These are phyloP conservation scores for Zygotorulaspora mrakii DNA, from an alignment of 1,139 yeast genomes.

Conservation along the genomic window DNA sequence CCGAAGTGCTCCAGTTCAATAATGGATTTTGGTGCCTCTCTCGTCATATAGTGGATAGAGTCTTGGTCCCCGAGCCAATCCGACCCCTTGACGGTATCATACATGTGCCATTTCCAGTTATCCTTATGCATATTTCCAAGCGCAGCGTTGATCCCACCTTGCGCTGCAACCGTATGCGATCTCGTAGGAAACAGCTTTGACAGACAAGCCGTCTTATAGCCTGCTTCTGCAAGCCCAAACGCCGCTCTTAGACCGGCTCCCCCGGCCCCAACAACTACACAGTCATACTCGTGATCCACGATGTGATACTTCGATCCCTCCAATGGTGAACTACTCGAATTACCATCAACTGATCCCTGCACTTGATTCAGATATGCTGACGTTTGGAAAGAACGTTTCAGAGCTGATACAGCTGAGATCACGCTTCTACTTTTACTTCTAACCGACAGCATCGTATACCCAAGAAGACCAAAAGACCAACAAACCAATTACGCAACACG, in stretches of 20 bases:
- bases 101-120: conserved; percentile 99
- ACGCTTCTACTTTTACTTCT: neutral
- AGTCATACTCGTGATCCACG: conserved; percentile 95
- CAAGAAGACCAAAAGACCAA: no score
- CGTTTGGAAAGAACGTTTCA: conserved; percentile 13
- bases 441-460: neutral
- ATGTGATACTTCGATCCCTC: conserved; percentile 72
- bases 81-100: conserved; percentile 98
- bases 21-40: conserved; percentile 94
- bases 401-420: conserved; percentile 6
- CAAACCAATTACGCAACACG: neutral
- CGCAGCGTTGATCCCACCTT: conserved; percentile 99
- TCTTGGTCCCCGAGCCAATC: conserved; percentile 99
- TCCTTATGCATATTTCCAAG: conserved; percentile 93
- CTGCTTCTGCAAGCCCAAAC: conserved; percentile 94
- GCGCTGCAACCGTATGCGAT: conserved; percentile 98
- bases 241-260: conserved; percentile 99
- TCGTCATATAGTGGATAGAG: conserved; percentile 98
- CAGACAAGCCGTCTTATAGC: conserved; percentile 95
- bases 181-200: conserved; percentile 97
- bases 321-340: conserved; percentile 15
- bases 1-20: conserved; percentile 97
- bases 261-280: conserved; percentile 97
- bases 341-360: conserved; percentile 34
- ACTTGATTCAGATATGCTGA: conserved; percentile 13